These are phyloP conservation scores for Arthrinium phaeospermum DNA, from an alignment of 2,329 filamentous ascomycete genomes.

Conservation along the genomic window DNA sequence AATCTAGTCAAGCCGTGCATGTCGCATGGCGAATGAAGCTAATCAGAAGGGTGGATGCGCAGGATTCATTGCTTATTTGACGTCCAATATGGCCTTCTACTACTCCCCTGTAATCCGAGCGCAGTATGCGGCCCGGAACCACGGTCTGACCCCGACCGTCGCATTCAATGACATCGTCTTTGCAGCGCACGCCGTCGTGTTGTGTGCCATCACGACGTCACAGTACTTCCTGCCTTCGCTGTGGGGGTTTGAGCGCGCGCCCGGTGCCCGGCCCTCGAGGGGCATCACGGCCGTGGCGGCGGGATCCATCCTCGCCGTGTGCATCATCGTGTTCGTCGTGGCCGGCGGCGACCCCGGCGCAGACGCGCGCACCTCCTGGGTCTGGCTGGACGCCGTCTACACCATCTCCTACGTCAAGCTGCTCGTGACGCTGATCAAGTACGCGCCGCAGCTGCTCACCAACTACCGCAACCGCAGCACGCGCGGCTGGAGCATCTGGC, in stretches of 20 bases:
- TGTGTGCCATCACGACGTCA: conserved; percentile 75
- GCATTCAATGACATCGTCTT: conserved; percentile 91
- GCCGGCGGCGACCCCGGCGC: conserved; percentile 36
- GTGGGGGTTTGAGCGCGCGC: conserved; percentile 75
- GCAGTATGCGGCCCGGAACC: conserved; percentile 84
- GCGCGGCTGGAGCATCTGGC: conserved; percentile 82
- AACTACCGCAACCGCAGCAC: conserved; percentile 89
- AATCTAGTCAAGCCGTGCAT: neutral
- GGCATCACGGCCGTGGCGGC: conserved; percentile 72
- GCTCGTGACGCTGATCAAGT: conserved; percentile 87
- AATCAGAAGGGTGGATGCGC: conserved; percentile 15
- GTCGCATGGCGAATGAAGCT: neutral
- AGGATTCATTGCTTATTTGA: conserved; percentile 77
- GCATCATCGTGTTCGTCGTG: conserved; percentile 54
- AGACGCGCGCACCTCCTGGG: conserved; percentile 57
- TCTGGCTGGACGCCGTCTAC: conserved; percentile 68
- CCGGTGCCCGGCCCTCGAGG: conserved; percentile 60
- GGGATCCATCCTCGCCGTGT: conserved; percentile 66
- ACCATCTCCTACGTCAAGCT: conserved; percentile 89
- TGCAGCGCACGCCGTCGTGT: conserved; percentile 77
- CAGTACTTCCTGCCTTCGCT: conserved; percentile 74
- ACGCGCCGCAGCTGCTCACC: conserved; percentile 82
- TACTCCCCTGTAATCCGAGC: conserved; percentile 77
- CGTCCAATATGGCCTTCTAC: conserved; percentile 77
- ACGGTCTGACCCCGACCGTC: conserved; percentile 79